Conservation (phyloP, 768 basidiomycete species). For the Psilocybe subaeruginosa region DNA sequence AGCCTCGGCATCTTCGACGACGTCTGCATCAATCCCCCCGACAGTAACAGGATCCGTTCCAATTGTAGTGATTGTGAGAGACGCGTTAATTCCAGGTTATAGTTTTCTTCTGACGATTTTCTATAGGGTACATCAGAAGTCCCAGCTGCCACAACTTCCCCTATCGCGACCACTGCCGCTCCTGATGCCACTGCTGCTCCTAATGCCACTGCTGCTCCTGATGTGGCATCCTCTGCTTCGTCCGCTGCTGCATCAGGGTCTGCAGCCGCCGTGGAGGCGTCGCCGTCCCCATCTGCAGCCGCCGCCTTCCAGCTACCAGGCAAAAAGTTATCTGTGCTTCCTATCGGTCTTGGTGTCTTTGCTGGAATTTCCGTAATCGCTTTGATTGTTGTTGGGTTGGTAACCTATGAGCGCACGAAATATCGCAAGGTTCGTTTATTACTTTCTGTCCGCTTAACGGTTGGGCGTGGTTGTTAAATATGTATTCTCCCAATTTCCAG, state of each 20-base stretch:
- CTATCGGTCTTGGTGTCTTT: slow-evolving; percentile 83
- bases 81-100: background rate
- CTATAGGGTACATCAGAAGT: slow-evolving; percentile 13
- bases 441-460: background rate
- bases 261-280: slow-evolving; percentile 37
- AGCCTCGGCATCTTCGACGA: slow-evolving; percentile 17
- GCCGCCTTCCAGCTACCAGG: slow-evolving; percentile 69
- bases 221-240: slow-evolving; percentile 17
- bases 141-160: slow-evolving; percentile 19
- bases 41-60: slow-evolving; percentile 13
- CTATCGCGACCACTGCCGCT: slow-evolving; percentile 21
- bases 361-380: slow-evolving; percentile 86
- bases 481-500: slow-evolving; percentile 35
- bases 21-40: slow-evolving; percentile 8
- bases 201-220: slow-evolving; percentile 14
- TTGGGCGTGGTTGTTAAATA: background rate
- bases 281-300: slow-evolving; percentile 35
- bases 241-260: slow-evolving; percentile 21
- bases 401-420: slow-evolving; percentile 86
- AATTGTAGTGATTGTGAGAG: slow-evolving; percentile 15
- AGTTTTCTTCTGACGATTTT: slow-evolving; percentile 1
- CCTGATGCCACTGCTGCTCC: slow-evolving; percentile 10
- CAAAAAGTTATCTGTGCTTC: slow-evolving; percentile 72
- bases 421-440: slow-evolving; percentile 71
- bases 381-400: slow-evolving; percentile 78